A percentile compares a stretch with the other conserved stretches of the same genome.
Evolutionary conservation across 441 rosid genomes (phyloP).

Genomic region (Flueggea neowawraea): DNA sequence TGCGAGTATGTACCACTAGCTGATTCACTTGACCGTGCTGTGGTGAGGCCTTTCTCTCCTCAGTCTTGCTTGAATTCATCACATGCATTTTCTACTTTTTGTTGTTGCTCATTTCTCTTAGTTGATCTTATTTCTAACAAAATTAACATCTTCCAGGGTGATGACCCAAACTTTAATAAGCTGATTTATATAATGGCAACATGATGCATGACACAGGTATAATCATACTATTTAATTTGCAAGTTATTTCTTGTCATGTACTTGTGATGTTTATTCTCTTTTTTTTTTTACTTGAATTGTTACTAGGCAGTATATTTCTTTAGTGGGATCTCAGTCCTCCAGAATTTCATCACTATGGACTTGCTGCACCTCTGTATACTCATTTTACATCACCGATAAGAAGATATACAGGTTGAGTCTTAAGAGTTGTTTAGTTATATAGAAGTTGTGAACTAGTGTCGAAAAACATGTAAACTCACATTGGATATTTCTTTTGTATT

Average conservation of each 20-base stretch:
- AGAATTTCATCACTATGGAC: constrained; percentile 96
- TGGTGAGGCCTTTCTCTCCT: constrained; percentile 46
- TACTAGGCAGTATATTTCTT: constrained; percentile 96
- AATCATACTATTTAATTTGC: constrained; percentile 13
- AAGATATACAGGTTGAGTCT: constrained; percentile 85
- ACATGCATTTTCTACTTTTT: not conserved
- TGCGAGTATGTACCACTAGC: constrained; percentile 98
- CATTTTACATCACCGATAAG: constrained; percentile 99
- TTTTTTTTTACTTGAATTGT: constrained; percentile 10
- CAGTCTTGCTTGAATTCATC: not conserved
- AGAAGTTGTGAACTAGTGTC: constrained; percentile 3
- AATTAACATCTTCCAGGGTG: constrained; percentile 53
- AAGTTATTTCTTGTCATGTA: constrained; percentile 9
- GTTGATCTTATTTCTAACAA: constrained; percentile 2
- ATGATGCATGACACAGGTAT: constrained; percentile 99
- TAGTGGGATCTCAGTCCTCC: constrained; percentile 93
- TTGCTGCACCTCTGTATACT: constrained; percentile 92
- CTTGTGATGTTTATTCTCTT: constrained; percentile 15
- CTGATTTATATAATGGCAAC: constrained; percentile 95
- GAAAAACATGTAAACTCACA: constrained; percentile 12
- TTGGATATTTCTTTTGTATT: constrained; percentile 27
- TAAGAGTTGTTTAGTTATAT: not conserved
- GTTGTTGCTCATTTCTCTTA: not conserved
- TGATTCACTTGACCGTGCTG: constrained; percentile 96
- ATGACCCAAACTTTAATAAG: constrained; percentile 98